Evolutionary conservation across 768 basidiomycete species (phyloP).

Genomic region (Phanerochaete sordida): DNA sequence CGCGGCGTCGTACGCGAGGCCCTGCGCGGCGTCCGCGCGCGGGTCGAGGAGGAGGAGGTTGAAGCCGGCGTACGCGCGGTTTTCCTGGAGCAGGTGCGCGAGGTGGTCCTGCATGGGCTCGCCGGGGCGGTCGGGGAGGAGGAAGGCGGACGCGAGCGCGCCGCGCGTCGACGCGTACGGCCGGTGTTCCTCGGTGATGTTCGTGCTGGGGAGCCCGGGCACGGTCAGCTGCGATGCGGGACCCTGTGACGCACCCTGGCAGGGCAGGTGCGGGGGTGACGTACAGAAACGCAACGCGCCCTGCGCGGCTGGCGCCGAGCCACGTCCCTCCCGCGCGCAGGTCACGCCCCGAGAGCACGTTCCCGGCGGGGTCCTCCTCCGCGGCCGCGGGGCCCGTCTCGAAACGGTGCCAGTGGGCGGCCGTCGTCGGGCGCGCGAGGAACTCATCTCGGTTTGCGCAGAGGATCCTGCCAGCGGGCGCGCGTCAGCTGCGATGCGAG

Average conservation of each 20-base stretch:
- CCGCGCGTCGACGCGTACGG: constrained; percentile 62
- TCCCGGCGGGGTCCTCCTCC: constrained; percentile 10
- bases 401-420: constrained; percentile 70
- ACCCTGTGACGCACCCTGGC: neutral
- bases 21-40: neutral
- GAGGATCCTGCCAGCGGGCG: constrained; percentile 47
- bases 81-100: constrained; percentile 41
- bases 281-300: constrained; percentile 71
- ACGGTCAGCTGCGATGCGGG: neutral
- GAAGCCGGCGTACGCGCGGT: constrained; percentile 71
- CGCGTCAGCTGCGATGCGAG: neutral
- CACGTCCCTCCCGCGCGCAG: constrained; percentile 74
- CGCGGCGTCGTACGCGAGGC: constrained; percentile 46
- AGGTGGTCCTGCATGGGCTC: constrained; percentile 47
- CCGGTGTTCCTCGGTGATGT: constrained; percentile 69
- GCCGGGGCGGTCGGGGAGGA: constrained; percentile 45
- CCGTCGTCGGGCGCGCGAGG: constrained; percentile 59
- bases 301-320: constrained; percentile 67
- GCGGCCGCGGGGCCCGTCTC: constrained; percentile 27
- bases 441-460: constrained; percentile 78
- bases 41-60: constrained; percentile 70
- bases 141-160: constrained; percentile 61
- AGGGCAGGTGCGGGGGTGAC: constrained; percentile 27
- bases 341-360: constrained; percentile 74
- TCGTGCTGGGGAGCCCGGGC: constrained; percentile 50